Conservation (phyloP, 345 rosid genomes). For the Aquilaria yunnanensis region DNA sequence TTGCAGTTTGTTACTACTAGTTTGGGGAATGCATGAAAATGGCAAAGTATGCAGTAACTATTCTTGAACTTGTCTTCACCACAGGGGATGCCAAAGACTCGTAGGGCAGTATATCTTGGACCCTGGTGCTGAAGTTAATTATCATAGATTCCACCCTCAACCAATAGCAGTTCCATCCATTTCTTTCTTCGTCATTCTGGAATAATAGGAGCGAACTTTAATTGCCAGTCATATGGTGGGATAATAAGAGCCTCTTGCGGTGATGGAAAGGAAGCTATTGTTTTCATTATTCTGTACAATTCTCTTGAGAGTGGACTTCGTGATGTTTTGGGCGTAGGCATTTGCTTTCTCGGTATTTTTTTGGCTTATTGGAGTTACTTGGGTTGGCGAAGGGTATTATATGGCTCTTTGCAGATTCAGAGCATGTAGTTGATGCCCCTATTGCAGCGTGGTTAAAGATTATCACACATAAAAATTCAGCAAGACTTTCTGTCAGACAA, state of each 20-base stretch:
- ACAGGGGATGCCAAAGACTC: conserved; percentile 55
- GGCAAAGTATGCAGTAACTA: no score
- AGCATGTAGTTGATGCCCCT: conserved; percentile 73
- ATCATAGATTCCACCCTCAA: conserved; percentile 69
- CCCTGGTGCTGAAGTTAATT: conserved; percentile 79
- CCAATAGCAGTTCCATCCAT: conserved; percentile 53
- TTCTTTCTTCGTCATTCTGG: conserved; percentile 52
- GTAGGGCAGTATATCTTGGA: conserved; percentile 59
- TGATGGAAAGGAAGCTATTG: conserved; percentile 93
- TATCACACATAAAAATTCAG: conserved; percentile 65
- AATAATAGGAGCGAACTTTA: conserved; percentile 33
- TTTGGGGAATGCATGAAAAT: no score
- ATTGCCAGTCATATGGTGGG: conserved; percentile 58
- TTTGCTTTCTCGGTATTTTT: conserved; percentile 63
- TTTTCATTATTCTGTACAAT: conserved; percentile 78
- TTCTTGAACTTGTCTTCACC: no score
- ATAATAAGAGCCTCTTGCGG: conserved; percentile 92
- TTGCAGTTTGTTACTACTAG: no score
- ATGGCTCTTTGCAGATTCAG: conserved; percentile 87
- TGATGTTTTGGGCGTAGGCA: conserved; percentile 57
- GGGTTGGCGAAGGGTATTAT: conserved; percentile 88
- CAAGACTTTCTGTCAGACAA: not conserved
- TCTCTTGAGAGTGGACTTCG: conserved; percentile 35
- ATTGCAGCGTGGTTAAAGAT: conserved; percentile 86
- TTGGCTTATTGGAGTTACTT: conserved; percentile 71